phyloP scores from a whole-genome alignment of 2,329 filamentous ascomycete species.

The Septoria linicola region DNA sequence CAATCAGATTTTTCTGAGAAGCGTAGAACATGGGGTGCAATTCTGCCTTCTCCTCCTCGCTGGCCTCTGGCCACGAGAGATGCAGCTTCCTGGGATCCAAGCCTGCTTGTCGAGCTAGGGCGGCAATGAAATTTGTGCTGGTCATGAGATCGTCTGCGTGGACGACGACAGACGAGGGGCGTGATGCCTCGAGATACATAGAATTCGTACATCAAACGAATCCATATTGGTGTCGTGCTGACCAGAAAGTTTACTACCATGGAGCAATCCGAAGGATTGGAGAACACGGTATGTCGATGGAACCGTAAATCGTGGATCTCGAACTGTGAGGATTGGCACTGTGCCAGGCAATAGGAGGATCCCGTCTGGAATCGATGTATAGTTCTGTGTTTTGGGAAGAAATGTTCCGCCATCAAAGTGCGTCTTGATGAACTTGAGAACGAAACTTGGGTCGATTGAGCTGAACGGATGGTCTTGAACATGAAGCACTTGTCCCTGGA shows the following conservation, averaged over 20 bases:
- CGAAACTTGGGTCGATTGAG: not conserved
- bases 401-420: not conserved
- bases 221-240: constrained; percentile 37
- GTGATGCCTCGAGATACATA: constrained; percentile 26
- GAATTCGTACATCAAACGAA: constrained; percentile 40
- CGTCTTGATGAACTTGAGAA: constrained; percentile 1
- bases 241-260: constrained; percentile 19
- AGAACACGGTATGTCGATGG: constrained; percentile 40
- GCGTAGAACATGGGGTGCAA: constrained; percentile 14
- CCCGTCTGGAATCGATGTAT: constrained; percentile 40
- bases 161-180: constrained; percentile 39
- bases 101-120: constrained; percentile 7
- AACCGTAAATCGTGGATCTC: constrained; percentile 42
- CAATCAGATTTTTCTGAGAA: constrained; percentile 9
- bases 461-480: constrained; percentile 3
- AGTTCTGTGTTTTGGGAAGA: not conserved
- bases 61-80: not conserved
- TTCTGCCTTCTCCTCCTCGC: not conserved
- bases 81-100: constrained; percentile 22
- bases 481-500: not conserved
- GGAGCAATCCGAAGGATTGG: constrained; percentile 10
- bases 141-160: constrained; percentile 44
- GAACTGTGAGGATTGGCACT: constrained; percentile 16
- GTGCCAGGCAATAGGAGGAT: constrained; percentile 34
- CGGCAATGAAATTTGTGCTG: constrained; percentile 31